phyloP scores from a whole-genome alignment of 306 rosid species.

The Rosa multiflora region DNA sequence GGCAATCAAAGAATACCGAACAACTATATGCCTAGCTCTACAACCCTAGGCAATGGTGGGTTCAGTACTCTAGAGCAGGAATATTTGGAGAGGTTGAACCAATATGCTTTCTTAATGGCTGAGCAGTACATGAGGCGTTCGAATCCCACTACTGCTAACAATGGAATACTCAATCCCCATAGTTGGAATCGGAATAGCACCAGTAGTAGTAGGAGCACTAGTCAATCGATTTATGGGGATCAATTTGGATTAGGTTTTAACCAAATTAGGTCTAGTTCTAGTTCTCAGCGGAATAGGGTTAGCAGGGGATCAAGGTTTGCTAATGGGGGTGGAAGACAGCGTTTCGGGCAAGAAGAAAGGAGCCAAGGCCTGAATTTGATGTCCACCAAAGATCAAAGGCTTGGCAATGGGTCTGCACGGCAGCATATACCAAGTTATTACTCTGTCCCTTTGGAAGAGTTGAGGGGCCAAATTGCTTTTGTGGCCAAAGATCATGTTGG shows the following conservation, averaged over 20 bases:
- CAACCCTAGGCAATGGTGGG: background rate
- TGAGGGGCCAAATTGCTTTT: conserved; percentile 6
- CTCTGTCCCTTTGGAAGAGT: background rate
- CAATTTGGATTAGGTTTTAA: background rate
- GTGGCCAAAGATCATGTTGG: conserved; percentile 18
- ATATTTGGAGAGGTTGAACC: conserved; percentile 1
- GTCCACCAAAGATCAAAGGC: background rate
- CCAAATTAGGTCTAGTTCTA: background rate
- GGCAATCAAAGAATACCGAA: background rate
- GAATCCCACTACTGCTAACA: background rate
- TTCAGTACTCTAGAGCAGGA: conserved; percentile 10
- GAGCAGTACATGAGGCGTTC: background rate
- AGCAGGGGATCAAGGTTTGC: background rate
- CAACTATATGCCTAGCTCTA: background rate
- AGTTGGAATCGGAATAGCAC: background rate
- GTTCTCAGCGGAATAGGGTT: background rate
- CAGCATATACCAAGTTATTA: background rate
- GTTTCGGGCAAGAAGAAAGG: background rate
- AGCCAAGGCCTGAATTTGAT: background rate
- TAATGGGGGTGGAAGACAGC: background rate
- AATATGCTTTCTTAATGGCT: background rate
- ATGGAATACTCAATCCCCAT: background rate
- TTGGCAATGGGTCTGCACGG: background rate
- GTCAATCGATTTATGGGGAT: background rate
- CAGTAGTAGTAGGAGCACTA: background rate